Conservation (phyloP, 169 alveolate species). For the Plasmodium billcollinsi region DNA sequence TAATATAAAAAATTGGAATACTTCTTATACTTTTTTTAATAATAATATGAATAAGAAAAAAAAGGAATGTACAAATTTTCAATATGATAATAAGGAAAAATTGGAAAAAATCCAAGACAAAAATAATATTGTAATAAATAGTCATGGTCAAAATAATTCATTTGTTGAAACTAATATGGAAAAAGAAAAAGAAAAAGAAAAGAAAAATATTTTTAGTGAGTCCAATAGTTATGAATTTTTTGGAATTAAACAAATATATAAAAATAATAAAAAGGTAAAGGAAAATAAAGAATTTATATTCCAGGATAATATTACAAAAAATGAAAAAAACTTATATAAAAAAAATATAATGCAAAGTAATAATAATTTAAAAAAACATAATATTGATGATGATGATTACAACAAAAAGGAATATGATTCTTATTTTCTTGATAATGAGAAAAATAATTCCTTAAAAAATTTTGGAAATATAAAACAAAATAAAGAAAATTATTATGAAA, state of each 20-base stretch:
- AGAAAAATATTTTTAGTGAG: constrained; percentile 14
- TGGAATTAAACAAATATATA: constrained; percentile 10
- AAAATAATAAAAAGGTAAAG: constrained; percentile 12
- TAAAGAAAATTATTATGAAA: constrained; percentile 8
- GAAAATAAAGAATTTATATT: neutral
- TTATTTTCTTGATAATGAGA: constrained; percentile 18
- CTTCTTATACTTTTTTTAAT: neutral
- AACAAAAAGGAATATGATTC: constrained; percentile 11
- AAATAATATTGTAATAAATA: neutral
- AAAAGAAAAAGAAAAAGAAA: constrained; percentile 14
- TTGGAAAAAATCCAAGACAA: constrained; percentile 1
- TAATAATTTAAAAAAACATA: constrained; percentile 23
- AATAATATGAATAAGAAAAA: constrained; percentile 19
- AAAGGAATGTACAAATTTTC: constrained; percentile 12
- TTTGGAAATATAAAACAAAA: neutral
- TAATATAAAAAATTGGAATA: too few species aligned
- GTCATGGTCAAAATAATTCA: constrained; percentile 8
- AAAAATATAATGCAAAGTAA: too few species aligned
- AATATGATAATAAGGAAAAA: neutral
- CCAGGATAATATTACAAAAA: constrained; percentile 13
- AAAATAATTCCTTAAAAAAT: constrained; percentile 26
- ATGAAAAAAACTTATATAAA: constrained; percentile 3
- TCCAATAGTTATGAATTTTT: constrained; percentile 6
- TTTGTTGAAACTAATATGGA: constrained; percentile 15
- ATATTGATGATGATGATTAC: constrained; percentile 7